Evolutionary conservation across 495 filamentous ascomycete species (phyloP).

Genomic region (Penicillium maclennaniae): DNA sequence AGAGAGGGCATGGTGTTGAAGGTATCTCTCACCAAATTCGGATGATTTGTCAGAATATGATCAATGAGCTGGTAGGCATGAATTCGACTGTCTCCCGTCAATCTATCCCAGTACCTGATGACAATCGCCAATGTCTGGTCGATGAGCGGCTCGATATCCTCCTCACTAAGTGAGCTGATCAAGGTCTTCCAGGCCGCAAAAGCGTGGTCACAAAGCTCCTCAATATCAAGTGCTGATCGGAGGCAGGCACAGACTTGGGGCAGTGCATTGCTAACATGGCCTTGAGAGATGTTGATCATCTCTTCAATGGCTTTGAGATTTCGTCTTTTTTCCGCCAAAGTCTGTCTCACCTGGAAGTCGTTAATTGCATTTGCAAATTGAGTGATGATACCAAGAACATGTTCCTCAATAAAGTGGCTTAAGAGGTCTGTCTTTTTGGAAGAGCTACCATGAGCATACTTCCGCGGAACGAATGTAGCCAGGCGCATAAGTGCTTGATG

Average conservation of each 20-base stretch:
- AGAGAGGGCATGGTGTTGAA: slow-evolving; percentile 76
- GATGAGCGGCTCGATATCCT: slow-evolving; percentile 72
- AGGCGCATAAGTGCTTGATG: slow-evolving; percentile 64
- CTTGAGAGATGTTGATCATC: slow-evolving; percentile 72
- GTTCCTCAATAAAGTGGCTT: slow-evolving; percentile 73
- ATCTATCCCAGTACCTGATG: slow-evolving; percentile 69
- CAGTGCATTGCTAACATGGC: slow-evolving; percentile 68
- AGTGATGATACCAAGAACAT: slow-evolving; percentile 85
- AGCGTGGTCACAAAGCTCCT: slow-evolving; percentile 67
- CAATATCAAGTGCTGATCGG: slow-evolving; percentile 71
- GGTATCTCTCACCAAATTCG: slow-evolving; percentile 53
- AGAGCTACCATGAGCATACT: slow-evolving; percentile 44
- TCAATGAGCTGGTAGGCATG: slow-evolving; percentile 58
- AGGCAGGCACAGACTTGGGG: slow-evolving; percentile 85
- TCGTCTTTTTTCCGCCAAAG: slow-evolving; percentile 65
- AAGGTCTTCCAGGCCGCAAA: slow-evolving; percentile 82
- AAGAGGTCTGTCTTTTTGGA: slow-evolving; percentile 56
- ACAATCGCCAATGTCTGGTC: slow-evolving; percentile 88
- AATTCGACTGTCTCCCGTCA: slow-evolving; percentile 56
- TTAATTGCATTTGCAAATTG: slow-evolving; percentile 79
- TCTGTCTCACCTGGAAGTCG: slow-evolving; percentile 54
- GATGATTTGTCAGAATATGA: slow-evolving; percentile 60
- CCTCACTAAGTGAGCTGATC: slow-evolving; percentile 65
- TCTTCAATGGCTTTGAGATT: slow-evolving; percentile 80
- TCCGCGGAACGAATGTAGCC: slow-evolving; percentile 58